Percentiles rank a stretch among this genome's conserved stretches.
Evolutionary conservation across 1,139 yeast genomes (phyloP).

Genomic region (Saccharomyces pastorianus): DNA sequence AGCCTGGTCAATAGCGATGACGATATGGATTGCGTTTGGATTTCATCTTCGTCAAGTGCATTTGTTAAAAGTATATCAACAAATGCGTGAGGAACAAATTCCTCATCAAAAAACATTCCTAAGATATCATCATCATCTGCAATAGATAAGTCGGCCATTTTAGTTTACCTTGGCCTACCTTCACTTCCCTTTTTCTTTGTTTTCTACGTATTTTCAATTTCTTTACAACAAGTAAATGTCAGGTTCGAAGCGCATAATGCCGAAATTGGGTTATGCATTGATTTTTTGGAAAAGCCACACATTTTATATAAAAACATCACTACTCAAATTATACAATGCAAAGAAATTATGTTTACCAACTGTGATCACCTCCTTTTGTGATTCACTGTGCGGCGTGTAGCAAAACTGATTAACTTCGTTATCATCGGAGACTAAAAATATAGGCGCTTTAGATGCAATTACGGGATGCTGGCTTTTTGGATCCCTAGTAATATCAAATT

Average conservation of each 20-base stretch:
- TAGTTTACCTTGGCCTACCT: not conserved
- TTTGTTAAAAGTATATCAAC: constrained; percentile 39
- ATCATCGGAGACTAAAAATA: constrained; percentile 19
- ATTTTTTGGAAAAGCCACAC: not conserved
- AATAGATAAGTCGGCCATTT: not conserved
- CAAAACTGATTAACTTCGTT: constrained; percentile 13
- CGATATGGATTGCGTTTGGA: constrained; percentile 34
- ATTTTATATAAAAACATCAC: too few relatives aligned
- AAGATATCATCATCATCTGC: constrained; percentile 30
- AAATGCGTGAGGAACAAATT: constrained; percentile 43
- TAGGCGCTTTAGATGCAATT: constrained; percentile 7
- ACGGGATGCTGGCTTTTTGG: not conserved
- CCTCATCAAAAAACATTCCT: constrained; percentile 42
- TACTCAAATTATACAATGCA: constrained; percentile 4
- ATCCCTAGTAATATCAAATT: constrained; percentile 6
- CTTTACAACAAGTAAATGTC: too few relatives aligned
- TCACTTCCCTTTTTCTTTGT: too few relatives aligned
- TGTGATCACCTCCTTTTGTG: constrained; percentile 9
- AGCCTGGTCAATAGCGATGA: constrained; percentile 45
- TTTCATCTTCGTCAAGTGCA: constrained; percentile 19
- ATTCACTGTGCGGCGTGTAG: constrained; percentile 3
- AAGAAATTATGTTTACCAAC: constrained; percentile 21
- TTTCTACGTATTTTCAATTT: too few relatives aligned
- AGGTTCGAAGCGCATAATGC: not conserved
- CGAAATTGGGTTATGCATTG: not conserved